Percentiles rank a stretch among this genome's conserved stretches.
Conservation (phyloP, 202 grass and related monocot genomes). For the Panicum hallii region DNA sequence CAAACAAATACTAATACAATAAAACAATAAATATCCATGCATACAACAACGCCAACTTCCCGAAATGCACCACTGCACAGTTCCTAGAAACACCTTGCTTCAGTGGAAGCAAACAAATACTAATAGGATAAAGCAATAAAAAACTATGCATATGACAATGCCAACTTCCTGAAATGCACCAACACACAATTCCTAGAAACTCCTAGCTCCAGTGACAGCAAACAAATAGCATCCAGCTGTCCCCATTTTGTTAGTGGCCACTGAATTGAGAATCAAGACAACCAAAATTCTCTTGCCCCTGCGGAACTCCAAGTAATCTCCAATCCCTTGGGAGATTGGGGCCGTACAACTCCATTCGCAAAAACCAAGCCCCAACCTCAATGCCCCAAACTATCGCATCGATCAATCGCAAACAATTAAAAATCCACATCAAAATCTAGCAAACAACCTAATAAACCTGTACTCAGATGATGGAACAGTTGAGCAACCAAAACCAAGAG, state of each 20-base stretch:
- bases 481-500: constrained; percentile 19
- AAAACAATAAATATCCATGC: constrained; percentile 11
- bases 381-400: constrained; percentile 16
- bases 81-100: neutral
- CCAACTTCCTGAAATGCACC: neutral
- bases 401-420: neutral
- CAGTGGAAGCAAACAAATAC: constrained; percentile 11
- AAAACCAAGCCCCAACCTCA: neutral
- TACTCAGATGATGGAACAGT: constrained; percentile 17
- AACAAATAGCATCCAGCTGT: neutral
- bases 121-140: constrained; percentile 21
- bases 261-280: neutral
- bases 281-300: neutral
- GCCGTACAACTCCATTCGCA: neutral
- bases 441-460: constrained; percentile 10
- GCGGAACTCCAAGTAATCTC: constrained; percentile 1
- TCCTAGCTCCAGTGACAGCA: neutral
- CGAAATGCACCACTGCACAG: neutral
- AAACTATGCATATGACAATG: neutral
- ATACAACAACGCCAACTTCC: neutral
- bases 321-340: neutral
- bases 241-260: neutral
- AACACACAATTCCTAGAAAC: neutral
- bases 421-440: constrained; percentile 26
- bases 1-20: constrained; percentile 21